Evolutionary conservation across 176 grass and related monocot genomes (phyloP).

Genomic region (Guadua angustifolia): DNA sequence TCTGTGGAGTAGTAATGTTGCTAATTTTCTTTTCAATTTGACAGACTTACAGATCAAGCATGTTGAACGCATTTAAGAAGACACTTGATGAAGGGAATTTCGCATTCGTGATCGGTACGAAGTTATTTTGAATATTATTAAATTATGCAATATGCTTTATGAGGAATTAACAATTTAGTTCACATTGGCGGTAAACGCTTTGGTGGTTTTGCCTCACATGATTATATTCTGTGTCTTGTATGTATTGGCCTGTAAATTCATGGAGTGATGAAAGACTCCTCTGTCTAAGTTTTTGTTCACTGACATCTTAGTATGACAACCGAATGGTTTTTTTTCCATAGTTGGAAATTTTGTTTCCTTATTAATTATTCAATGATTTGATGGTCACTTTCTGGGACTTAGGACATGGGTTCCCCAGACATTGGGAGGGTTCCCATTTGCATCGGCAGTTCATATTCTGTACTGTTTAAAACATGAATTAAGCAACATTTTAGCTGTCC

Average conservation of each 20-base stretch:
- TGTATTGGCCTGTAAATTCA: slow-evolving; percentile 33
- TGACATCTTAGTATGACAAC: background rate
- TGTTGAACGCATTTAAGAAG: slow-evolving; percentile 98
- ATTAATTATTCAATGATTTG: slow-evolving; percentile 33
- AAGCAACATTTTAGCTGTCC: slow-evolving; percentile 62
- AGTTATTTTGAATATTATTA: slow-evolving; percentile 42
- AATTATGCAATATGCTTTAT: slow-evolving; percentile 9
- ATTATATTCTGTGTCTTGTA: slow-evolving; percentile 30
- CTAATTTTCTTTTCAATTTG: slow-evolving; percentile 46
- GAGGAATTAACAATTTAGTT: slow-evolving; percentile 30
- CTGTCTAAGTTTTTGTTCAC: background rate
- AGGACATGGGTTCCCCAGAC: slow-evolving; percentile 21
- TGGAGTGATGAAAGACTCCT: background rate
- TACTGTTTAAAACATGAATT: slow-evolving; percentile 46
- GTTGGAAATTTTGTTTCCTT: background rate
- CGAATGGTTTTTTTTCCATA: background rate
- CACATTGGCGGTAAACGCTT: slow-evolving; percentile 31
- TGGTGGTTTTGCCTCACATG: background rate
- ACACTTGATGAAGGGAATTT: slow-evolving; percentile 97
- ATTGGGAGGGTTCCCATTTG: slow-evolving; percentile 29
- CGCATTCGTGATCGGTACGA: slow-evolving; percentile 97
- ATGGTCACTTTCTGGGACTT: slow-evolving; percentile 29
- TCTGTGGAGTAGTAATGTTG: background rate
- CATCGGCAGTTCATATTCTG: slow-evolving; percentile 29
- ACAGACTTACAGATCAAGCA: slow-evolving; percentile 88